Base-by-base conservation (phyloP, 148 eudicot genomes). In the Diospyros lotus region DNA sequence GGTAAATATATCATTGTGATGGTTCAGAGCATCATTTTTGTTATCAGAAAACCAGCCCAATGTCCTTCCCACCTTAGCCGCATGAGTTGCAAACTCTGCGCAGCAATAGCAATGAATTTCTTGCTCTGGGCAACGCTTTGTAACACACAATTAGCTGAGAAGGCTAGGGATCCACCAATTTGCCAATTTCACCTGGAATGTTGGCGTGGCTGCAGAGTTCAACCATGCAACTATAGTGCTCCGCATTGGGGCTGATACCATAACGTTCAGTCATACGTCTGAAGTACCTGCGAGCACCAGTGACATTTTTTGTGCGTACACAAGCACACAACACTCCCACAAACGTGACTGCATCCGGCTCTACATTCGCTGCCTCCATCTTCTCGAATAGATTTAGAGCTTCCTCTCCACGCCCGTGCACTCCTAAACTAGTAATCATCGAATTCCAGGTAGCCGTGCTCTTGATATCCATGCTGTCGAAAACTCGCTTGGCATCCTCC, bases 371-470 rank as follows among this genome's bases (percentile, higher is more conserved):
- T 74, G 58, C 50, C 75, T 77, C 77, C 96, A 91, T 91, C 73
- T 72, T 68, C 65, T 74, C 68, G 61, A 89, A 91, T 39, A 87
- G 63, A 2, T 15, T 66, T 50, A 91, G 76, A 1, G 96, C 92
- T 77, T 84, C 89, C 67, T 81, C 83, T 9, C 89, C 89, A 79
- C 72, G 70, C 38, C 92, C 92, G 44, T 91, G 96, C 56, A 91
- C 92, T 9, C 90, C 92, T 51, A 91, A 80, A 73, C 94, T 81
- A 46, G 91, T 79, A 63, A 90, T 90, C 94, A 90, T 88, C 2
- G 90, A 80, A 73, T 90, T 90, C 89, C 91, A 90, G 42, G 94
- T 90, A 9, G 91, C 94, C 68, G 83, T 80, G 74, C 84, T 83
- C 80, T 68, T 82, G 12, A 58, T 67, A 67, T 84, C 86, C 94